Evolutionary conservation across 208 protist species (phyloP).

Genomic region (Trypanosoma congolense): DNA sequence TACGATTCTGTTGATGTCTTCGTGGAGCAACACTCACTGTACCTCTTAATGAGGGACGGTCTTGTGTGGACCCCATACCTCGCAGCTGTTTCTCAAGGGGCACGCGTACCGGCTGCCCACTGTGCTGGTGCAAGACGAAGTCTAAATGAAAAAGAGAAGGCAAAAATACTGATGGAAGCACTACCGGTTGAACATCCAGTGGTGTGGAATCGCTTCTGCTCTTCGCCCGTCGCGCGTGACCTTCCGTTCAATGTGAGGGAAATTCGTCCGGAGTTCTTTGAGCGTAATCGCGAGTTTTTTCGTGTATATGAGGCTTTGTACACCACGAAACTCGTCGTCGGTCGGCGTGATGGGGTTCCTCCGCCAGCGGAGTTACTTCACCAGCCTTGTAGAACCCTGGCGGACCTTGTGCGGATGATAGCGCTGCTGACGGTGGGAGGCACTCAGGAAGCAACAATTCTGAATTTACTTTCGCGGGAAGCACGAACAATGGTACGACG

Average conservation of each 20-base stretch:
- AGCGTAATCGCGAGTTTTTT: slow-evolving; percentile 22
- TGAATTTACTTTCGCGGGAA: slow-evolving; percentile 35
- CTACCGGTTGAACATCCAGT: slow-evolving; percentile 35
- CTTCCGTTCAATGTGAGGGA: slow-evolving; percentile 34
- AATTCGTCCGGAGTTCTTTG: slow-evolving; percentile 29
- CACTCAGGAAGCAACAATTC: slow-evolving; percentile 34
- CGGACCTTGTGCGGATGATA: slow-evolving; percentile 59
- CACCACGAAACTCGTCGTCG: slow-evolving; percentile 26
- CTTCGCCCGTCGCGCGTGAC: background rate
- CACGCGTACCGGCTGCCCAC: slow-evolving; percentile 20
- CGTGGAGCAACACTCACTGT: slow-evolving; percentile 63
- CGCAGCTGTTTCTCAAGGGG: slow-evolving; percentile 20
- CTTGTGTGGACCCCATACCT: slow-evolving; percentile 51
- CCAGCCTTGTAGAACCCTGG: slow-evolving; percentile 32
- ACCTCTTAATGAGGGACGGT: slow-evolving; percentile 37
- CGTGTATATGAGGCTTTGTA: slow-evolving; percentile 22
- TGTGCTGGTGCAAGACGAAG: slow-evolving; percentile 3
- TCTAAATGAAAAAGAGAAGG: slow-evolving; percentile 21
- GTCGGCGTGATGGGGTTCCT: slow-evolving; percentile 20
- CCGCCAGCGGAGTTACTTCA: slow-evolving; percentile 31
- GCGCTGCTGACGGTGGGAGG: slow-evolving; percentile 52
- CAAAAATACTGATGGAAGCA: slow-evolving; percentile 25
- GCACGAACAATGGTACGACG: slow-evolving; percentile 36
- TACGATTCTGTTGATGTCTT: slow-evolving; percentile 32
- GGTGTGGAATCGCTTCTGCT: slow-evolving; percentile 16